Percentiles rank a stretch among this genome's conserved stretches.
Conservation (phyloP, 164 flowering plant species). For the Stephania yunnanensis region DNA sequence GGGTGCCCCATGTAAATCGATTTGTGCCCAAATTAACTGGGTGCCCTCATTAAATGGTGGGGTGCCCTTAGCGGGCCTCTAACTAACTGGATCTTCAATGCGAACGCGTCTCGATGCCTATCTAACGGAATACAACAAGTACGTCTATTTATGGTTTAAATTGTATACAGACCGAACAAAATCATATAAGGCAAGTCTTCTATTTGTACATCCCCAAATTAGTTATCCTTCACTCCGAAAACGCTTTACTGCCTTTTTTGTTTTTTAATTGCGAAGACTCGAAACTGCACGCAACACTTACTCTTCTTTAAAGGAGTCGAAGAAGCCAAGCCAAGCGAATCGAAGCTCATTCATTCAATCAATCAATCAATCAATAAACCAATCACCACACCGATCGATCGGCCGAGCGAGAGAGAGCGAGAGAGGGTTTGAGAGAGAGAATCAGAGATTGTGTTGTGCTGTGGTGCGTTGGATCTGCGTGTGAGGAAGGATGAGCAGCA, state of each 20-base stretch:
- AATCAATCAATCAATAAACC: no score
- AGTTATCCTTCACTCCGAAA: not conserved
- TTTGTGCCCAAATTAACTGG: no score
- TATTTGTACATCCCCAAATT: not conserved
- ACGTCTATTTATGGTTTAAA: not conserved
- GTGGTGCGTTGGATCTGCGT: not conserved
- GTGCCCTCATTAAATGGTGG: no score
- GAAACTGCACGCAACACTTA: not conserved
- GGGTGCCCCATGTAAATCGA: no score
- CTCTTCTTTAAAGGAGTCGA: no score
- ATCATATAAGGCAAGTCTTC: not conserved
- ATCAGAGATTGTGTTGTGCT: constrained; percentile 7
- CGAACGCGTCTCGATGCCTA: no score
- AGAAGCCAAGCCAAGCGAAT: no score
- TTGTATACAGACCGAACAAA: no score
- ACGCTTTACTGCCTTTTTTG: not conserved
- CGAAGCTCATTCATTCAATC: no score
- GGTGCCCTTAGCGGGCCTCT: no score
- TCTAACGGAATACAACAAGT: not conserved
- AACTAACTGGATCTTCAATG: no score
- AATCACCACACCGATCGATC: not conserved
- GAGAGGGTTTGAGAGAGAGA: not conserved
- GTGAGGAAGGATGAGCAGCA: constrained; percentile 30
- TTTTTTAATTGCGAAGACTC: not conserved
- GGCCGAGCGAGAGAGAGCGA: not conserved